Percentiles rank a stretch among this genome's conserved stretches.
These are phyloP conservation scores for Crotalaria pallida DNA, from an alignment of 306 rosid species.

Conservation along the genomic window DNA sequence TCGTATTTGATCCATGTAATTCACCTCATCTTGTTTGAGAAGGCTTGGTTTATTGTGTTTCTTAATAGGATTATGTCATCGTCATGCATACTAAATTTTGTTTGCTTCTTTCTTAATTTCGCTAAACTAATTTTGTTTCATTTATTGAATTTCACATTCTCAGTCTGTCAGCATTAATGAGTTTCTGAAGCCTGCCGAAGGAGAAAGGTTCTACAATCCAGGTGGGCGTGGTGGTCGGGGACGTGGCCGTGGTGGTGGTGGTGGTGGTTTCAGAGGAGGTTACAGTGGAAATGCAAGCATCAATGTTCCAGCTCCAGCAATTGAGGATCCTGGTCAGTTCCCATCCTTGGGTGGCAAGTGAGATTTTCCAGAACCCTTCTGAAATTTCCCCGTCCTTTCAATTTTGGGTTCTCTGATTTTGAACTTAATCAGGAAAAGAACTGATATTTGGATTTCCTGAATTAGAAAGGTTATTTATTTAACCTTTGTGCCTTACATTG, in stretches of 20 bases:
- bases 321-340: conserved; percentile 86
- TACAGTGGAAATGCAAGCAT: conserved; percentile 33
- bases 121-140: background rate
- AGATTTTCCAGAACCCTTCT: conserved; percentile 35
- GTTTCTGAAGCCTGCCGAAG: conserved; percentile 90
- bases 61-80: no score
- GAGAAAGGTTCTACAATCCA: conserved; percentile 56
- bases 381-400: conserved; percentile 21
- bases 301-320: conserved; percentile 62
- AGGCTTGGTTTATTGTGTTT: no score
- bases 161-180: conserved; percentile 81
- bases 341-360: conserved; percentile 95
- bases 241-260: conserved; percentile 73
- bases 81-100: background rate
- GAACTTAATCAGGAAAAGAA: conserved; percentile 37
- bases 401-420: conserved; percentile 54
- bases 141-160: background rate
- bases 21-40: no score
- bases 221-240: conserved; percentile 86
- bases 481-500: conserved; percentile 31
- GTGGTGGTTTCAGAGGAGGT: conserved; percentile 62
- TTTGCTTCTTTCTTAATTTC: background rate
- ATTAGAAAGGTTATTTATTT: conserved; percentile 26
- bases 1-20: no score
- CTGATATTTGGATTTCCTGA: conserved; percentile 52